Conservation (phyloP, 2,329 filamentous ascomycete genomes). For the Emergomyces orientalis region DNA sequence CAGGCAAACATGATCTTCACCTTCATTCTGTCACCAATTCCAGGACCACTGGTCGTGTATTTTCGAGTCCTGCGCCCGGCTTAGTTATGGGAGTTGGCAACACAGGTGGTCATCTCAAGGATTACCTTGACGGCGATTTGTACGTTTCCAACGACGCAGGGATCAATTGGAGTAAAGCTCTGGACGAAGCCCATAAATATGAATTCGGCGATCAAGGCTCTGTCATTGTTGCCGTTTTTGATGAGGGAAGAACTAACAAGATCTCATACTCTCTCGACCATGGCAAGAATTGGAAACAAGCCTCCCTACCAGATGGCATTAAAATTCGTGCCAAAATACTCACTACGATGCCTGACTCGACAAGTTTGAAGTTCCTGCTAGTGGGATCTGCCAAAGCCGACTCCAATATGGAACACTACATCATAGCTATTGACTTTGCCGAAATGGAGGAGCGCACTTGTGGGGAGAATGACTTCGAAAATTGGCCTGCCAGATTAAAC, state of each 20-base stretch:
- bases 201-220: slow-evolving; percentile 93
- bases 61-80: slow-evolving; percentile 87
- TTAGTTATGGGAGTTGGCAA: slow-evolving; percentile 93
- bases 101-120: slow-evolving; percentile 62
- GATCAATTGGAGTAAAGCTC: slow-evolving; percentile 63
- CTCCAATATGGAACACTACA: slow-evolving; percentile 44
- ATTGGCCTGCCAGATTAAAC: slow-evolving; percentile 78
- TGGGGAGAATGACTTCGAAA: slow-evolving; percentile 65
- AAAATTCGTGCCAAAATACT: slow-evolving; percentile 64
- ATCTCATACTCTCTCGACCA: slow-evolving; percentile 80
- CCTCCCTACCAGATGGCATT: slow-evolving; percentile 62
- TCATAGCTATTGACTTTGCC: slow-evolving; percentile 75
- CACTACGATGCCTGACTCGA: slow-evolving; percentile 86
- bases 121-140: slow-evolving; percentile 65
- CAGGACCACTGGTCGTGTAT: slow-evolving; percentile 73
- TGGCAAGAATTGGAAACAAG: slow-evolving; percentile 69
- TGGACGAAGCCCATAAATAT: slow-evolving; percentile 82
- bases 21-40: slow-evolving; percentile 86
- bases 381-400: slow-evolving; percentile 52
- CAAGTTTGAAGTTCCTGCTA: slow-evolving; percentile 81
- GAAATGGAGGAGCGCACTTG: slow-evolving; percentile 74
- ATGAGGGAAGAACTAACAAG: slow-evolving; percentile 51
- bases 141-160: slow-evolving; percentile 90
- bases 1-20: slow-evolving; percentile 60
- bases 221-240: slow-evolving; percentile 71